Evolutionary conservation across 805 yeast genomes (phyloP).

Genomic region (Candida germanica): DNA sequence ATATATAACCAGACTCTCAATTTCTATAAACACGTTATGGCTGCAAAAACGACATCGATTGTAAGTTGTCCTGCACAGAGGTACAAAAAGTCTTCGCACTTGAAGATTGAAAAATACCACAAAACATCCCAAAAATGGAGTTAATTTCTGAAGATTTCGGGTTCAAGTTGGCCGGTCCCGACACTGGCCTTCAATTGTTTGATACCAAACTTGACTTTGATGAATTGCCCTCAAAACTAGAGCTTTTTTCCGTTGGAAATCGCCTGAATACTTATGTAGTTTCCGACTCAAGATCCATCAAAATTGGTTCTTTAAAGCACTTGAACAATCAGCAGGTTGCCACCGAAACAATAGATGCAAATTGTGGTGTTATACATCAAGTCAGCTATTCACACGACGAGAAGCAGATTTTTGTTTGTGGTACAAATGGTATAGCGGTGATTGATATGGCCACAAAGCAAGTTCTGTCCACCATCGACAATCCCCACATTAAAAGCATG

Average conservation of each 20-base stretch:
- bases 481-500: not conserved
- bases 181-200: slow-evolving; percentile 24
- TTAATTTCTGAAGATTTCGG: slow-evolving; percentile 36
- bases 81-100: not conserved
- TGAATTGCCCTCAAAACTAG: slow-evolving; percentile 14
- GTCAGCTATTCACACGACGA: slow-evolving; percentile 28
- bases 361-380: slow-evolving; percentile 11
- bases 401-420: slow-evolving; percentile 22
- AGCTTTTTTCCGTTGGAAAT: slow-evolving; percentile 29
- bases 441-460: not conserved
- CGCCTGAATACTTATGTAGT: slow-evolving; percentile 25
- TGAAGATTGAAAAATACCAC: not conserved
- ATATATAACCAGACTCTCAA: too few species aligned
- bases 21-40: too few species aligned
- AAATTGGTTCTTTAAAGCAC: slow-evolving; percentile 22
- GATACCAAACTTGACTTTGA: slow-evolving; percentile 23
- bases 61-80: not conserved
- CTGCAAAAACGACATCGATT: not conserved
- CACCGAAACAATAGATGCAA: slow-evolving; percentile 9
- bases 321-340: slow-evolving; percentile 14
- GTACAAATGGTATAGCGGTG: not conserved
- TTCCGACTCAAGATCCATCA: slow-evolving; percentile 25
- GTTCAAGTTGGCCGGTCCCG: slow-evolving; percentile 27
- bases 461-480: not conserved
- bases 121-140: slow-evolving; percentile 12